Conservation (phyloP, 345 rosid species). For the Crucihimalaya himalaica region DNA sequence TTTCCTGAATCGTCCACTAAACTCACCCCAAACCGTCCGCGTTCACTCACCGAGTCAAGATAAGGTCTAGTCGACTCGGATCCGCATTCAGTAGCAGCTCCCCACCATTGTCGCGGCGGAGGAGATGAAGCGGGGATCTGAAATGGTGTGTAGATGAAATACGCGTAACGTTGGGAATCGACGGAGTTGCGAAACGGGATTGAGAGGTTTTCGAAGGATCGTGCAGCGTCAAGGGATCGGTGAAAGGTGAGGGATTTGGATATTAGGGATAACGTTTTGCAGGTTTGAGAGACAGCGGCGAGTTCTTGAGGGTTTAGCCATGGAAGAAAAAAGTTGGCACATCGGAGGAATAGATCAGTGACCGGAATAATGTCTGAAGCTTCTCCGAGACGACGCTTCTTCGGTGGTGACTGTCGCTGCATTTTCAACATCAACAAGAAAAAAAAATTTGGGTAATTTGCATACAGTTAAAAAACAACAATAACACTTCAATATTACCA, state of each 20-base stretch:
- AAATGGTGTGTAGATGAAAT: conserved; percentile 67
- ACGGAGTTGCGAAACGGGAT: conserved; percentile 55
- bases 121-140: conserved; percentile 50
- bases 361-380: not conserved
- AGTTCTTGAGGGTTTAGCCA: conserved; percentile 69
- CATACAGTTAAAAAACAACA: too few species aligned
- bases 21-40: conserved; percentile 26
- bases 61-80: not conserved
- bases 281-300: conserved; percentile 53
- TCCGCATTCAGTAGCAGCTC: conserved; percentile 10
- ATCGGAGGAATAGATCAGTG: conserved; percentile 36
- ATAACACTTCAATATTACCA: too few species aligned
- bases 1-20: conserved; percentile 39
- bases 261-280: conserved; percentile 49
- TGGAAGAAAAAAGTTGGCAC: conserved; percentile 58
- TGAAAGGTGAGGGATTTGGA: conserved; percentile 47
- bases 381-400: conserved; percentile 13
- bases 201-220: conserved; percentile 56
- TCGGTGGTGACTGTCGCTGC: not conserved
- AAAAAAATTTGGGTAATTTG: too few species aligned
- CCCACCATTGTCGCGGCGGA: conserved; percentile 64
- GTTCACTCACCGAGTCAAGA: not conserved
- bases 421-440: not conserved
- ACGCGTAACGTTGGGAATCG: conserved; percentile 52
- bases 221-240: conserved; percentile 70